Evolutionary conservation across 129 eudicot species (phyloP), one percentile per base, ranked within the genome.

Genomic region (Chrysanthemum makinoi): DNA sequence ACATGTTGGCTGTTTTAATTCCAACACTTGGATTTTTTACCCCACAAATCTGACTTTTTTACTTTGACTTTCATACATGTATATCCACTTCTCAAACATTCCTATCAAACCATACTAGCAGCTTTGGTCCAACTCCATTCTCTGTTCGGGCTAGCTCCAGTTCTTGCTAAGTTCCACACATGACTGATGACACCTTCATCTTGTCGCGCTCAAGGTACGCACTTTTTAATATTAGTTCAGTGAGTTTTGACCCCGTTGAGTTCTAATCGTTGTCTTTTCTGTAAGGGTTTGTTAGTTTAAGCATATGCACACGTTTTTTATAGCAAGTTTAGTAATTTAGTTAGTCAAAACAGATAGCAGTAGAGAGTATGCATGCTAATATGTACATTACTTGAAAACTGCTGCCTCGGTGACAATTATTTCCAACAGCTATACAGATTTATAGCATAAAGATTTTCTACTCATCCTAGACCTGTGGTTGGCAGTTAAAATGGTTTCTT

Each of bases 11-110:
- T 39, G 15, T 68, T 77, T 12, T 46, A 50, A 67, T 50, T 56
- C 74, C 57, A 71, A 65, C 73, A 57, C 72, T 64, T 71, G 19
- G 66, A 77, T 24, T 63, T 78, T 78, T 71, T 77, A 71, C 73
- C 65, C 81, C 81, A 75, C 76, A 70, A 22, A 39, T 62, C 57
- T 77, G 72, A 70, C 81, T 70, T 70, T 39, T 60, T 2, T 20
- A 44, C 8, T 35, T 35, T 35, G 44, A 35, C 44, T 35, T 35
- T 35, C 3, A 18, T 53, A 57, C 44, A 5, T 43, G 20, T 65
- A 77, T 62, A 59, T 65, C 74, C 80, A 67, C 74, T 67, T 59
- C 75, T 76, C 20, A 33, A 64, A 63, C 66, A 71, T 53, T 51
- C 66, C 17, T 54, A 65, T 64, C 80, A 39, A 64, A 54, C 48